Percentiles rank a stretch among this genome's conserved stretches.
Evolutionary conservation across 495 filamentous ascomycete species (phyloP).

Genomic region (Penicillium ochrochloron): DNA sequence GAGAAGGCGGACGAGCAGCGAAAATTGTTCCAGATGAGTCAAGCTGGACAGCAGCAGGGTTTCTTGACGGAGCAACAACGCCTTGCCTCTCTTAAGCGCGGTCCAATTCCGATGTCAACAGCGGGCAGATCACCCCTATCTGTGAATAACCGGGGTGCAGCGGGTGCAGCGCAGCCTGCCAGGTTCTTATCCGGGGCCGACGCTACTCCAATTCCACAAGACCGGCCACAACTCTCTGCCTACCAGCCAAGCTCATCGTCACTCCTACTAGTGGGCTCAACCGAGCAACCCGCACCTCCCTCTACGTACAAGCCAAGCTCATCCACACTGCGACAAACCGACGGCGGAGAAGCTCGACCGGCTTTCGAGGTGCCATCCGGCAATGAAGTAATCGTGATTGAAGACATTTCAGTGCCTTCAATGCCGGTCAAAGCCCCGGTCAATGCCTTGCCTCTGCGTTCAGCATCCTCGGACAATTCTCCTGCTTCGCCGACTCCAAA

Average conservation of each 20-base stretch:
- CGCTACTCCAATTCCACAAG: background rate
- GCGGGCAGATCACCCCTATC: background rate
- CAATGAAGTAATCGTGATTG: conserved; percentile 12
- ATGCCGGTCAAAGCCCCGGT: background rate
- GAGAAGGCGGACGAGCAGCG: background rate
- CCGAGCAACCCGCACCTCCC: background rate
- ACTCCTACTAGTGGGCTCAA: background rate
- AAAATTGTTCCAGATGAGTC: background rate
- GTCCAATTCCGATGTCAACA: background rate
- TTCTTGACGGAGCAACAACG: background rate
- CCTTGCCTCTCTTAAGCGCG: background rate
- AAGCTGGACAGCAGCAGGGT: background rate
- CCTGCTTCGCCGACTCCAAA: background rate
- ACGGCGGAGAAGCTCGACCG: background rate
- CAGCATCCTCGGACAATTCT: background rate
- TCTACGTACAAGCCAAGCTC: background rate
- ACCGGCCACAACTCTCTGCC: too few relatives aligned
- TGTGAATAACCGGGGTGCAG: background rate
- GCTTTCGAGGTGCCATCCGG: background rate
- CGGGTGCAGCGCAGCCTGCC: background rate
- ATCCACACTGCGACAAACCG: background rate
- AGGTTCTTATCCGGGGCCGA: background rate
- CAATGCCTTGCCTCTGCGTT: background rate
- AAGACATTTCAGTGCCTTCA: background rate
- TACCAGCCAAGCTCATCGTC: conserved; percentile 5